These are phyloP conservation scores for Paramarasmius palmivorus DNA, from an alignment of 1,284 basidiomycete genomes.

Conservation along the genomic window DNA sequence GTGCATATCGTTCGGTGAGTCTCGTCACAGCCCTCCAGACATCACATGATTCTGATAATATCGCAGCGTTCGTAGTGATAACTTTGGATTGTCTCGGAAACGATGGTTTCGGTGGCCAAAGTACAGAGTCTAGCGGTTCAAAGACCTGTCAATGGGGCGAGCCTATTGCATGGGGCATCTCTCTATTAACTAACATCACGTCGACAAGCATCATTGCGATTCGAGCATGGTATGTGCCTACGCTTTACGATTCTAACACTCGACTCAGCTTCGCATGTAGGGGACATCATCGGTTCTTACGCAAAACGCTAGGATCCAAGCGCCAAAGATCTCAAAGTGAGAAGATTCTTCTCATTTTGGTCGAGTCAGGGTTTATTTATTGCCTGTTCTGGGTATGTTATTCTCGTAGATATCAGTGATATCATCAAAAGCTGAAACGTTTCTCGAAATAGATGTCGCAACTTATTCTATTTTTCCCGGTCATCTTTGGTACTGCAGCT, in stretches of 20 bases:
- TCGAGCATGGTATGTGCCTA: slow-evolving; percentile 8
- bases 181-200: slow-evolving; percentile 6
- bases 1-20: not conserved
- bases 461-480: slow-evolving; percentile 8
- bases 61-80: slow-evolving; percentile 3
- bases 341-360: slow-evolving; percentile 5
- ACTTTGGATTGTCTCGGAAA: slow-evolving; percentile 3
- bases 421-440: no score
- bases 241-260: no score
- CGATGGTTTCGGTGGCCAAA: not conserved
- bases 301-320: not conserved
- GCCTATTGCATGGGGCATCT: slow-evolving; percentile 10
- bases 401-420: not conserved
- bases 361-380: slow-evolving; percentile 13
- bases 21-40: no score
- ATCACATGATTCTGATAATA: not conserved
- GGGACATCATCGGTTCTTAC: not conserved
- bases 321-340: not conserved
- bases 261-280: not conserved
- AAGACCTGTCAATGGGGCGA: slow-evolving; percentile 9
- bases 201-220: slow-evolving; percentile 11
- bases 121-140: slow-evolving; percentile 6
- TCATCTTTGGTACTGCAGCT: not conserved
- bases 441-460: not conserved
- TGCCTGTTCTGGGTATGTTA: slow-evolving; percentile 11